Evolutionary conservation across 2,329 filamentous ascomycete species (phyloP), one percentile per base, ranked within the genome.

Genomic region (Magnaporthiopsis rhizophila): DNA sequence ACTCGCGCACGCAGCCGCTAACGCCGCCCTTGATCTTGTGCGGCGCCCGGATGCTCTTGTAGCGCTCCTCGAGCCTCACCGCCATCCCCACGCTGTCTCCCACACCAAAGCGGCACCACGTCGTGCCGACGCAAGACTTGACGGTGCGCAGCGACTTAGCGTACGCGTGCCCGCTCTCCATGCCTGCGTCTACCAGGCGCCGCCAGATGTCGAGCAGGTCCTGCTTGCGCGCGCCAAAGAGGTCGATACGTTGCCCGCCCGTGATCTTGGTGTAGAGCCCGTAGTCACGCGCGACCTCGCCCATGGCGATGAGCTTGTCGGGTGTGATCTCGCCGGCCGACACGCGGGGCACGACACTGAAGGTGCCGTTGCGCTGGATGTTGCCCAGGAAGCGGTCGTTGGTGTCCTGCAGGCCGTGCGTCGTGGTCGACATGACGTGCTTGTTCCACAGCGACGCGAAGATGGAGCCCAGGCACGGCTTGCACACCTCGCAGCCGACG

Each of bases 21-120:
- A 97, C 92, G 64, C 91, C 92, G 1, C 90, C 92, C 76, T 97
- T 97, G 74, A 96, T 85, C 80, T 97, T 97, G 75, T 97, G 92
- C 11, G 92, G 92, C 21, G 84, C 83, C n/a, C 92, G 86, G 65
- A 97, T 89, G 71, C 90, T 91, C 82, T 97, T 97, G 77, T 97
- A 97, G 59, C 92, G 86, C 78, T 96, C 90, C 76, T 97, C 92
- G 0, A 96, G 77, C 3, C 91, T 84, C 21, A 97, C 88, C 0
- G 92, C 92, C 89, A 97, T 91, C 13, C 92, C 92, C 0, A 97
- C 92, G 74, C 89, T 92, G 77, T 97, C 92, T 34, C 91, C 91
- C 64, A 97, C 88, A 63, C 92, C 92, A 71, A 89, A 97, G 1
- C 92, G 84, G 72, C 92, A 97, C 92, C 92, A 97, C 0, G 91